Evolutionary conservation across 1,284 basidiomycete genomes (phyloP), one percentile per base, ranked within the genome.

Genomic region (Tranzscheliella williamsii): DNA sequence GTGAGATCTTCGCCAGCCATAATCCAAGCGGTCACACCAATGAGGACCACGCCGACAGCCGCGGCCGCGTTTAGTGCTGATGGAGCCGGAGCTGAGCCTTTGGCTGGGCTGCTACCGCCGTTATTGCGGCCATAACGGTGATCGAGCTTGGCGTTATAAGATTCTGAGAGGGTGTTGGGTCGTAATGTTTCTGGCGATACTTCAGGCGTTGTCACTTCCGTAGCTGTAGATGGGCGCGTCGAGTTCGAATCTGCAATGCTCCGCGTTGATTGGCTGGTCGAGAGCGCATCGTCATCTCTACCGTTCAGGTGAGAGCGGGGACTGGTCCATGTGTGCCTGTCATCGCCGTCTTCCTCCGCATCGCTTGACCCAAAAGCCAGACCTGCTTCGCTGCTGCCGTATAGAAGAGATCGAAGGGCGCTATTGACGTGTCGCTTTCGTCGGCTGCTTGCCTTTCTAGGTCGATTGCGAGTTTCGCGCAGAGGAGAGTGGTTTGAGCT

Each of bases 401-500:
- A 70, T 8, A 70, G 49, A 42, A 70, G 37, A 5, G 61, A 38
- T 12, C 67, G 52, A 15, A 70, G 47, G 3, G 51, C 56, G 23
- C 58, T 66, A 49, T 70, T 70, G 38, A 68, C 42, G 31, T 70
- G 67, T 2, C 65, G 55, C 33, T 62, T 60, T 21, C 31, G 49
- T 30, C n/a, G 23, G 15, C 18, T 23, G 15, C 26, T 15, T 8
- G 8, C 8, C 5, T 16, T 37, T 18, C 23, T 53, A 36, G 30
- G 31, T 15, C 46, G 50, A 22, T 27, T 27, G 26, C 26, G 26
- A 27, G 8, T 27, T n/a, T n/a, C n/a, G n/a, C n/a, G n/a, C n/a
- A n/a, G n/a, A n/a, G n/a, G n/a, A n/a, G n/a, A n/a, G n/a, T n/a
- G n/a, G n/a, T n/a, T n/a, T n/a, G n/a, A n/a, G n/a, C n/a, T n/a